A percentile compares a stretch with the other conserved stretches of the same genome.
Evolutionary conservation across 768 basidiomycete species (phyloP).

Genomic region (Calvatia gigantea): DNA sequence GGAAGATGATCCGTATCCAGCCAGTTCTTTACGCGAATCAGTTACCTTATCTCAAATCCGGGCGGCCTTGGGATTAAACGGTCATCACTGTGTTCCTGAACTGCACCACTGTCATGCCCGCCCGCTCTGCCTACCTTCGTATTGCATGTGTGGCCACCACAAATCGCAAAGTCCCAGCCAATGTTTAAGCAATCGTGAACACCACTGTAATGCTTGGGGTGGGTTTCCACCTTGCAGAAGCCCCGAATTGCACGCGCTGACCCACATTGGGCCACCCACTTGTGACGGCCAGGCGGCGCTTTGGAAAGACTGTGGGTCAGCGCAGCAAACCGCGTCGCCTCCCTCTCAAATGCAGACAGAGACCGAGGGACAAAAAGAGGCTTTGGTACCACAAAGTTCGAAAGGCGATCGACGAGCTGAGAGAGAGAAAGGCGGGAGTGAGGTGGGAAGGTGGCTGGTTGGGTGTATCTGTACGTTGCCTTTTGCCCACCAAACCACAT

Average conservation of each 20-base stretch:
- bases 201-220: background rate
- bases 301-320: background rate
- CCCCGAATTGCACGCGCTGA: background rate
- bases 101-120: background rate
- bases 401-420: background rate
- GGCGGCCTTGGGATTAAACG: background rate
- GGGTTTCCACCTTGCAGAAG: background rate
- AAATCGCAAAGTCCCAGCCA: background rate
- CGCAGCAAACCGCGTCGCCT: background rate
- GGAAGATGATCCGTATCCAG: constrained; percentile 3
- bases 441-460: constrained; percentile 3
- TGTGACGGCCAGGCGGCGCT: background rate
- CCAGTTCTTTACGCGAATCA: constrained; percentile 1
- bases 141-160: background rate
- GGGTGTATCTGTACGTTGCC: background rate
- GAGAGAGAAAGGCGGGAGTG: background rate
- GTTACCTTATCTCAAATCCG: no score
- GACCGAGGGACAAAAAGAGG: background rate
- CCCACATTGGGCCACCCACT: background rate
- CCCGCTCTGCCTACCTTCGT: background rate
- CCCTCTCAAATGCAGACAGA: background rate
- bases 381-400: background rate
- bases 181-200: background rate
- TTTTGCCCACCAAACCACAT: background rate
- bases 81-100: background rate